Evolutionary conservation across 164 flowering plant species (phyloP).

Genomic region (Magnolia changhungtana): DNA sequence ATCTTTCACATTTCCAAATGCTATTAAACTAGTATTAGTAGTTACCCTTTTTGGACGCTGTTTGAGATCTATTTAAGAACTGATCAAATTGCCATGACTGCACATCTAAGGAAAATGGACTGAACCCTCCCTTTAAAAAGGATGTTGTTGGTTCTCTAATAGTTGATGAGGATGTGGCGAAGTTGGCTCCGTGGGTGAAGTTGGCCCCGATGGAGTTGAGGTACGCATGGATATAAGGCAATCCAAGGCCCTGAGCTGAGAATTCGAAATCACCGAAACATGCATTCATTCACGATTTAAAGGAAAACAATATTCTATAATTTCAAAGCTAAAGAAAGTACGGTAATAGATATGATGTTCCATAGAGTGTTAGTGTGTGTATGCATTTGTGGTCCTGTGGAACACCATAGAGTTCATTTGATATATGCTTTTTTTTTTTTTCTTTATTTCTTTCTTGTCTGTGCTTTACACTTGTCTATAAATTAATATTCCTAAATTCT

Average conservation of each 20-base stretch:
- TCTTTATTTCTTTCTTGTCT: no score
- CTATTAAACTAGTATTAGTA: background rate
- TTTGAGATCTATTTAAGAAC: slow-evolving; percentile 35
- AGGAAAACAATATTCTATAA: no score
- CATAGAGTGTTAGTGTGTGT: no score
- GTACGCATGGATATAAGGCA: slow-evolving; percentile 47
- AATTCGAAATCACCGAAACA: background rate
- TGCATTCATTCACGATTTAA: no score
- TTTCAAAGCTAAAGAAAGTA: no score
- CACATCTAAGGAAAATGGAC: slow-evolving; percentile 56
- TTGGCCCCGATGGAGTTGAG: slow-evolving; percentile 56
- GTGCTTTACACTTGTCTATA: no score
- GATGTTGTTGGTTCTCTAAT: slow-evolving; percentile 50
- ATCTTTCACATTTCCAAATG: background rate
- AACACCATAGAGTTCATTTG: no score
- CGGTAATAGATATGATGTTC: no score
- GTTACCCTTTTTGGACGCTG: slow-evolving; percentile 26
- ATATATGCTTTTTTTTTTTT: no score
- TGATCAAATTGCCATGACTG: slow-evolving; percentile 40
- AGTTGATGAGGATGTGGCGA: slow-evolving; percentile 38
- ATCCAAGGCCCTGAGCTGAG: slow-evolving; percentile 47
- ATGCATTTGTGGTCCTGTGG: no score
- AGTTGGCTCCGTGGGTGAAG: slow-evolving; percentile 67
- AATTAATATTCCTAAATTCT: no score
- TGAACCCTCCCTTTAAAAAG: slow-evolving; percentile 43